phyloP scores from a whole-genome alignment of 192 early-diverging fungal genomes.

The Coemansia sp. region DNA sequence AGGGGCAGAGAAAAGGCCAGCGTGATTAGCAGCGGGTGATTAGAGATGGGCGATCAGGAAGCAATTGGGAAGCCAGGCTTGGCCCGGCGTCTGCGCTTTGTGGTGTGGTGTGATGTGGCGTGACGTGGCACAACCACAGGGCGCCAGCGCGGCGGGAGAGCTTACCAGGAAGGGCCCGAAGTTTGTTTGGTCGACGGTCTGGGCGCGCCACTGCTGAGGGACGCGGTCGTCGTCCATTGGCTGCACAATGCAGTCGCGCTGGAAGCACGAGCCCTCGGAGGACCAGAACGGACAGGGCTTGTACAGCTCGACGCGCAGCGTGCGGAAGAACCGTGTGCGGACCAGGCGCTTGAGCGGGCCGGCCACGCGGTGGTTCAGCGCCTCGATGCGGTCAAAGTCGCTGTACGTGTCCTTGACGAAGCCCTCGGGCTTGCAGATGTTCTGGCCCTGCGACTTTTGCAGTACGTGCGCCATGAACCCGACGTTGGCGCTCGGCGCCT shows the following conservation, averaged over 20 bases:
- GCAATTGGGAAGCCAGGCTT: slow-evolving; percentile 2
- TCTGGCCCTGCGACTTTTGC: slow-evolving; percentile 51
- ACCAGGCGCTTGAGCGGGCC: slow-evolving; percentile 72
- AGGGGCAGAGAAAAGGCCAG: not conserved
- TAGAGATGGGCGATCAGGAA: too few relatives aligned
- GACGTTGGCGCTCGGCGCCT: slow-evolving; percentile 41
- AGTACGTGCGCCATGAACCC: slow-evolving; percentile 53
- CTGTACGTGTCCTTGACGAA: slow-evolving; percentile 51
- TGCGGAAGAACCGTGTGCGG: slow-evolving; percentile 82
- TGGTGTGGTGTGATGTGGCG: slow-evolving; percentile 2
- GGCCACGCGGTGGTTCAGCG: slow-evolving; percentile 69
- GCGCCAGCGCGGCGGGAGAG: too few relatives aligned
- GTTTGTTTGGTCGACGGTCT: slow-evolving; percentile 68
- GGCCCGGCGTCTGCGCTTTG: too few relatives aligned
- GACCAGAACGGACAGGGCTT: slow-evolving; percentile 89
- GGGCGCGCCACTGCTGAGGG: slow-evolving; percentile 53
- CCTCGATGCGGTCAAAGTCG: slow-evolving; percentile 70
- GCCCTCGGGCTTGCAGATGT: slow-evolving; percentile 55
- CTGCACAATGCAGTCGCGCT: slow-evolving; percentile 80
- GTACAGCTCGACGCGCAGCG: slow-evolving; percentile 87
- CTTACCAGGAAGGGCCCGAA: slow-evolving; percentile 57
- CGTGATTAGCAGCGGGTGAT: too few relatives aligned
- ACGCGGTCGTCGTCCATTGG: slow-evolving; percentile 70
- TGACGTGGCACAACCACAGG: slow-evolving; percentile 22
- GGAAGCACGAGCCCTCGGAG: slow-evolving; percentile 75